Conservation (phyloP, 768 basidiomycete species). For the Tylopilus plumbeoviolaceoides region DNA sequence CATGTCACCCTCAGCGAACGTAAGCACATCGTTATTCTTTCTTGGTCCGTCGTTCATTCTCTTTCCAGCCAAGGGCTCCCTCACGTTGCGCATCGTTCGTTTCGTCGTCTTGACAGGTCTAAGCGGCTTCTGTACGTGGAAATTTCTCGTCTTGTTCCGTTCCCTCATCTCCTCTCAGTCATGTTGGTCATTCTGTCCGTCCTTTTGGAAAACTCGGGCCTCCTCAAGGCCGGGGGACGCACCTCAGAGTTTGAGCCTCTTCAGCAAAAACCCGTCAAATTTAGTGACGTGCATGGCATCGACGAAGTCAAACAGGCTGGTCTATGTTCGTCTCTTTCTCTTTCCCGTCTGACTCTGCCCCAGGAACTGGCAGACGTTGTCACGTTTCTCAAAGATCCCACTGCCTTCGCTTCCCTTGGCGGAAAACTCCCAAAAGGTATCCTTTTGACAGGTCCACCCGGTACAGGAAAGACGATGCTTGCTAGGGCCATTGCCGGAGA, state of each 20-base stretch:
- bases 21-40: slow-evolving; percentile 33
- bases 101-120: slow-evolving; percentile 56
- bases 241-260: slow-evolving; percentile 81
- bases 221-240: slow-evolving; percentile 83
- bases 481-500: slow-evolving; percentile 97
- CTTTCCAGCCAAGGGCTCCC: slow-evolving; percentile 59
- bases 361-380: slow-evolving; percentile 94
- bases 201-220: slow-evolving; percentile 88
- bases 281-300: slow-evolving; percentile 94
- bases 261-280: slow-evolving; percentile 79
- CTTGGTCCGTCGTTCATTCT: neutral
- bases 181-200: slow-evolving; percentile 84
- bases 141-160: neutral
- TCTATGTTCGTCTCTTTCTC: slow-evolving; percentile 2
- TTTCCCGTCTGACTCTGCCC: slow-evolving; percentile 4
- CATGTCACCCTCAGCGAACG: slow-evolving; percentile 82
- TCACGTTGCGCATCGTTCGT: slow-evolving; percentile 58
- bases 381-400: slow-evolving; percentile 91
- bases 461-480: slow-evolving; percentile 83
- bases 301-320: slow-evolving; percentile 92
- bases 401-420: slow-evolving; percentile 83
- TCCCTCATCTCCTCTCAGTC: slow-evolving; percentile 39
- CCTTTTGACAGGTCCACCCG: slow-evolving; percentile 83
- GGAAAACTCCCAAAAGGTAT: slow-evolving; percentile 95
- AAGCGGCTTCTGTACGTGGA: slow-evolving; percentile 60